Evolutionary conservation across 106 monocot species (phyloP).

Genomic region (Dioscorea zingiberensis): DNA sequence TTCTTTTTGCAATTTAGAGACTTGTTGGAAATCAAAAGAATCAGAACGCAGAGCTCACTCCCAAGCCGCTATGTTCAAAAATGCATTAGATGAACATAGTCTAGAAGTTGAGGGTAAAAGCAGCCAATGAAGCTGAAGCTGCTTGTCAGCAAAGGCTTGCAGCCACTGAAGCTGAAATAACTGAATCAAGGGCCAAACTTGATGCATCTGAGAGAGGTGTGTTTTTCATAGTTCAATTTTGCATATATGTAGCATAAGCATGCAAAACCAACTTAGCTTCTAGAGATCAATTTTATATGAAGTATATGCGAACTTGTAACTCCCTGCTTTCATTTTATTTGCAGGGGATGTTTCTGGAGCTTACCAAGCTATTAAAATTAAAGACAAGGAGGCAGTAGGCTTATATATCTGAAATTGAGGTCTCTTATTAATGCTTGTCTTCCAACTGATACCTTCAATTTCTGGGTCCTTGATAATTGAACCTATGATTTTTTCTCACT

Average conservation of each 20-base stretch:
- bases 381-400: conserved; percentile 83
- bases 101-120: conserved; percentile 91
- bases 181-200: conserved; percentile 53
- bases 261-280: too few species aligned
- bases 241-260: too few species aligned
- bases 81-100: conserved; percentile 68
- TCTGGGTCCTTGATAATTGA: too few species aligned
- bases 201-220: conserved; percentile 80
- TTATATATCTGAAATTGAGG: conserved; percentile 95
- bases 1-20: conserved; percentile 33
- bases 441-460: too few species aligned
- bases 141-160: conserved; percentile 81
- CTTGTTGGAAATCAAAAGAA: conserved; percentile 66
- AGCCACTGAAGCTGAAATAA: conserved; percentile 71
- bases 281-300: too few species aligned
- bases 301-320: too few species aligned
- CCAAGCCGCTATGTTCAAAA: conserved; percentile 60
- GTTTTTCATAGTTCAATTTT: too few species aligned
- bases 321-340: too few species aligned
- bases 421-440: too few species aligned
- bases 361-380: conserved; percentile 78
- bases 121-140: conserved; percentile 91
- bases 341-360: conserved; percentile 68
- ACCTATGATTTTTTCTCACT: too few species aligned
- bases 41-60: conserved; percentile 69